A percentile compares a stretch with the other conserved stretches of the same genome.
phyloP scores from a whole-genome alignment of 495 filamentous ascomycete genomes.

The Cladorrhinum samala region DNA sequence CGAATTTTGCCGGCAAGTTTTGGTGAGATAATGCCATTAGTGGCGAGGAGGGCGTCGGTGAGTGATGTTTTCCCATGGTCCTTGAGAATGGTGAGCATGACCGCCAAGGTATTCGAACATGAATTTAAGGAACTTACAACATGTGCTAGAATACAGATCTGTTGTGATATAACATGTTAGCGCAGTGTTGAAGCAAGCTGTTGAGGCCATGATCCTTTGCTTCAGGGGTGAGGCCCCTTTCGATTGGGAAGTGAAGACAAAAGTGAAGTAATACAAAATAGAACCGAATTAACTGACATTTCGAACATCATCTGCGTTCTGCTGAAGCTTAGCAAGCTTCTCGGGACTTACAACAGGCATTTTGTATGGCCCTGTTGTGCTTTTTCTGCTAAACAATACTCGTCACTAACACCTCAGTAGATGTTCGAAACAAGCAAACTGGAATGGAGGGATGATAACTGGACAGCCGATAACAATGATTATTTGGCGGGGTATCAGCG shows the following conservation, averaged over 20 bases:
- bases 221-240: not conserved
- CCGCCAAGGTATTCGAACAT: not conserved
- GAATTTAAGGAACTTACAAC: slow-evolving; percentile 42
- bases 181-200: not conserved
- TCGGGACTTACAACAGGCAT: slow-evolving; percentile 89
- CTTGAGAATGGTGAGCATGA: slow-evolving; percentile 28
- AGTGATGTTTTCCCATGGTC: slow-evolving; percentile 99
- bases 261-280: not conserved
- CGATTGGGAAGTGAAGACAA: too few relatives aligned
- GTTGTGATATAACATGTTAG: slow-evolving; percentile 24
- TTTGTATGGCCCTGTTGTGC: slow-evolving; percentile 24
- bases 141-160: slow-evolving; percentile 98
- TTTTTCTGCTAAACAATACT: not conserved
- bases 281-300: slow-evolving; percentile 55
- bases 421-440: slow-evolving; percentile 10
- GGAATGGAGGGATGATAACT: slow-evolving; percentile 6
- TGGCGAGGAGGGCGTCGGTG: slow-evolving; percentile 92
- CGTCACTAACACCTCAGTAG: slow-evolving; percentile 18
- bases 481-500: slow-evolving; percentile 13
- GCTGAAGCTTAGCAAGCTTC: slow-evolving; percentile 78
- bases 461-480: not conserved
- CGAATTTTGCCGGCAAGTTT: slow-evolving; percentile 97
- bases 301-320: slow-evolving; percentile 75
- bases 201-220: not conserved
- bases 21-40: slow-evolving; percentile 98